Evolutionary conservation across 2,329 filamentous ascomycete species (phyloP).

Genomic region (Colletotrichum sp.): DNA sequence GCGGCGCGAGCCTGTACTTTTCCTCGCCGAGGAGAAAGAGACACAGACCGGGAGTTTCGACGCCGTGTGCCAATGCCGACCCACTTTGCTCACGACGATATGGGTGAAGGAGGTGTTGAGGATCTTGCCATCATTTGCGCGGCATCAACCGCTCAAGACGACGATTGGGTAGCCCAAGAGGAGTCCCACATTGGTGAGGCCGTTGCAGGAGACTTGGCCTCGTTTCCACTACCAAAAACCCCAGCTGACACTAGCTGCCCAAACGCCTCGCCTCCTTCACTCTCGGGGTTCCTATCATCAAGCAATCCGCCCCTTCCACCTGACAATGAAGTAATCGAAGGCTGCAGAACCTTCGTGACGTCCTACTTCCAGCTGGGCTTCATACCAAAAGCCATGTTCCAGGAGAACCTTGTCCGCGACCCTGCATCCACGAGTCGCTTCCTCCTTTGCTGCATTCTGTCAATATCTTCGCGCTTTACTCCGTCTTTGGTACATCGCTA

Average conservation of each 20-base stretch:
- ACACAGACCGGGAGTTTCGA: not conserved
- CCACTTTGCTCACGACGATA: not conserved
- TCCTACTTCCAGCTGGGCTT: not conserved
- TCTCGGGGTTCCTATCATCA: rapidly evolving
- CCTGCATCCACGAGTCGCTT: not conserved
- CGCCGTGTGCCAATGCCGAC: not conserved
- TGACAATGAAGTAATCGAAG: not conserved
- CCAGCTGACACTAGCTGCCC: not conserved
- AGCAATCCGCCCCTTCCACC: not conserved
- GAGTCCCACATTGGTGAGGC: not conserved
- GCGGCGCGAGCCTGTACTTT: not conserved
- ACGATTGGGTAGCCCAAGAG: not conserved
- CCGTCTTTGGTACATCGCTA: not conserved
- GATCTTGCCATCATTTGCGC: not conserved
- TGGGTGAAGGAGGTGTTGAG: not conserved
- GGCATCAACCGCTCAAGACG: not conserved
- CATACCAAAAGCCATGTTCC: not conserved
- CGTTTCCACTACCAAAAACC: not conserved
- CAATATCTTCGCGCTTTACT: not conserved
- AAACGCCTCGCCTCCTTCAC: not conserved
- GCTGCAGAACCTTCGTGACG: not conserved
- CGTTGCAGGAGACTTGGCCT: not conserved
- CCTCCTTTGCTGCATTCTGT: not conserved
- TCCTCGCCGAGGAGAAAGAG: not conserved
- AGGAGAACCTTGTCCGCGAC: not conserved